phyloP scores from a whole-genome alignment of 805 yeast species.

The Candida cerambycidarum region DNA sequence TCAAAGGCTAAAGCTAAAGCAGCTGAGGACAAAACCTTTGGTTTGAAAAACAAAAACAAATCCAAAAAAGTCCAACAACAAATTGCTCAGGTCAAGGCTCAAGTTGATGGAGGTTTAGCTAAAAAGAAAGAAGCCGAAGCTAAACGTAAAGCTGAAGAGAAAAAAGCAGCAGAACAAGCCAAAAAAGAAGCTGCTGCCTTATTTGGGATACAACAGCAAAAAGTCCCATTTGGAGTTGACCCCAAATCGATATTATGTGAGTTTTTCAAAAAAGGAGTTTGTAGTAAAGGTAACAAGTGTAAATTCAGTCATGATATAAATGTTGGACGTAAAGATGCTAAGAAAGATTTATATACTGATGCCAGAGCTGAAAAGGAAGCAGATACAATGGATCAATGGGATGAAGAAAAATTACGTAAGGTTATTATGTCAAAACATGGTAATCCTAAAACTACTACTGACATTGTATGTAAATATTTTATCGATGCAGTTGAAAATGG shows the following conservation, averaged over 20 bases:
- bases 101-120: conserved; percentile 48
- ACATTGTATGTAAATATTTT: conserved; percentile 88
- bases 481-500: conserved; percentile 97
- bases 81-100: conserved; percentile 43
- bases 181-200: conserved; percentile 82
- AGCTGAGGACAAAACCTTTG: conserved; percentile 88
- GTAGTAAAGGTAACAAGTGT: conserved; percentile 83
- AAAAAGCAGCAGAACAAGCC: conserved; percentile 88
- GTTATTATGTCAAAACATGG: conserved; percentile 93
- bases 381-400: conserved; percentile 97
- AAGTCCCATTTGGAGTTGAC: conserved; percentile 95
- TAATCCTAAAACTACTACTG: conserved; percentile 90
- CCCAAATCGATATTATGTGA: conserved; percentile 93
- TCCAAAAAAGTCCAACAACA: conserved; percentile 85
- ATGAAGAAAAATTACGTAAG: conserved; percentile 86
- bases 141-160: conserved; percentile 68
- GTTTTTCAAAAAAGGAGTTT: conserved; percentile 80
- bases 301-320: conserved; percentile 89
- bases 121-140: conserved; percentile 76
- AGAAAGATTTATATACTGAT: conserved; percentile 92
- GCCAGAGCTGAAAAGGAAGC: conserved; percentile 68
- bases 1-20: conserved; percentile 61
- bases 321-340: conserved; percentile 82
- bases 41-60: conserved; percentile 92
- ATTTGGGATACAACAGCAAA: conserved; percentile 71